Conservation (phyloP, 768 basidiomycete species). For the Suillus variegatus region DNA sequence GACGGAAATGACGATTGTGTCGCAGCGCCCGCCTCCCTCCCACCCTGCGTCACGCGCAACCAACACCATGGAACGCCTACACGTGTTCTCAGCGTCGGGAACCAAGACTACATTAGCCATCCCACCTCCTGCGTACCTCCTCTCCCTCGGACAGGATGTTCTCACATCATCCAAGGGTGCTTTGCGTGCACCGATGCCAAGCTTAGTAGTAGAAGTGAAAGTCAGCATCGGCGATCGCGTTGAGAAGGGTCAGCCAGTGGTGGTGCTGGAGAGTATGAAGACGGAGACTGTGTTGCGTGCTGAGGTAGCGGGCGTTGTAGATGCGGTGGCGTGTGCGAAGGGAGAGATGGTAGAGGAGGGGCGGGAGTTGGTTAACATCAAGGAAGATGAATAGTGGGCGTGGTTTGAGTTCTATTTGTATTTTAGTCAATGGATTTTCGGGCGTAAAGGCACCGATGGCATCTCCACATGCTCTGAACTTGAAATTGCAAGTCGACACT, state of each 20-base stretch:
- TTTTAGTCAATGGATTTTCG: not conserved
- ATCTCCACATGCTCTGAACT: not conserved
- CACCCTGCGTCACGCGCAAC: conserved; percentile 55
- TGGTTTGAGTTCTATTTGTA: not conserved
- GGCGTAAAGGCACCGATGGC: not conserved
- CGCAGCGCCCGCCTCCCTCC: conserved; percentile 59
- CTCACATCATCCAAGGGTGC: conserved; percentile 59
- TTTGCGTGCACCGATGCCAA: conserved; percentile 88
- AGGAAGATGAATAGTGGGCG: conserved; percentile 35
- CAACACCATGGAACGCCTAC: conserved; percentile 70
- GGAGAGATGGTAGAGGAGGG: conserved; percentile 95
- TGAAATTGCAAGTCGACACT: not conserved
- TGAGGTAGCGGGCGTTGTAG: conserved; percentile 66
- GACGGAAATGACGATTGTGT: conserved; percentile 67
- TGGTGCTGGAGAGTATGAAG: conserved; percentile 96
- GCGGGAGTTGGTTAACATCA: conserved; percentile 71
- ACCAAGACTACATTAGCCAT: conserved; percentile 64
- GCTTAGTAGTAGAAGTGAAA: conserved; percentile 85
- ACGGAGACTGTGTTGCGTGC: conserved; percentile 89
- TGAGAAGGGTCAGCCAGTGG: conserved; percentile 76
- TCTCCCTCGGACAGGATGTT: conserved; percentile 63
- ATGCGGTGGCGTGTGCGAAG: conserved; percentile 70
- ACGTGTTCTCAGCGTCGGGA: conserved; percentile 63
- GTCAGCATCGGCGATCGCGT: conserved; percentile 79
- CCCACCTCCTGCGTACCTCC: conserved; percentile 72